These are phyloP conservation scores for Cnidoscolus chayamansa DNA, from an alignment of 441 rosid species.

Conservation along the genomic window DNA sequence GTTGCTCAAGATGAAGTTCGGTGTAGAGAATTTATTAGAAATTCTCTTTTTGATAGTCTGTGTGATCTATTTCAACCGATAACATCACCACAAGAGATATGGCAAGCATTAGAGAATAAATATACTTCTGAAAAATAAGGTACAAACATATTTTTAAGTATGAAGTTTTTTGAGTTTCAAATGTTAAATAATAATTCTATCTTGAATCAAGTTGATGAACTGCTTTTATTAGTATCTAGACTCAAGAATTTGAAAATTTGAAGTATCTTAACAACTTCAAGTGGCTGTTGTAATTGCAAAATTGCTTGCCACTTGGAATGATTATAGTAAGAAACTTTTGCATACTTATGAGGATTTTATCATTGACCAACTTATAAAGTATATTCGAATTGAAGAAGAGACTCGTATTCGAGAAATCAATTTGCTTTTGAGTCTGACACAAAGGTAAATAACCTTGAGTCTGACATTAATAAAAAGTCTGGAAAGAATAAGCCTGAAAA, in stretches of 20 bases:
- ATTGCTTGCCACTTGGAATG: conserved; percentile 14
- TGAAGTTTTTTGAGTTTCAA: background rate
- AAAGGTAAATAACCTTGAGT: background rate
- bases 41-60: too few relatives aligned
- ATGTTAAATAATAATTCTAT: too few relatives aligned
- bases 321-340: conserved; percentile 2
- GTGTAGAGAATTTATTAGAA: too few relatives aligned
- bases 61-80: too few relatives aligned
- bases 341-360: background rate
- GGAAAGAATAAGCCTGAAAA: background rate
- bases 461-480: background rate
- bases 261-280: background rate
- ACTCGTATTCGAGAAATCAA: background rate
- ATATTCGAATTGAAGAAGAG: conserved; percentile 1
- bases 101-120: too few relatives aligned
- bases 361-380: background rate
- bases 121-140: too few relatives aligned
- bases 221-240: background rate
- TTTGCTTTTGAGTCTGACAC: background rate
- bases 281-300: conserved; percentile 9
- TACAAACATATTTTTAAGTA: too few relatives aligned
- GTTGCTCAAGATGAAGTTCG: too few relatives aligned
- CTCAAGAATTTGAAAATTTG: background rate
- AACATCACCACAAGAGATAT: too few relatives aligned
- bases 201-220: too few relatives aligned